These are phyloP conservation scores for Hypoxylon sp. DNA, from an alignment of 2,329 filamentous ascomycete species.

Conservation along the genomic window DNA sequence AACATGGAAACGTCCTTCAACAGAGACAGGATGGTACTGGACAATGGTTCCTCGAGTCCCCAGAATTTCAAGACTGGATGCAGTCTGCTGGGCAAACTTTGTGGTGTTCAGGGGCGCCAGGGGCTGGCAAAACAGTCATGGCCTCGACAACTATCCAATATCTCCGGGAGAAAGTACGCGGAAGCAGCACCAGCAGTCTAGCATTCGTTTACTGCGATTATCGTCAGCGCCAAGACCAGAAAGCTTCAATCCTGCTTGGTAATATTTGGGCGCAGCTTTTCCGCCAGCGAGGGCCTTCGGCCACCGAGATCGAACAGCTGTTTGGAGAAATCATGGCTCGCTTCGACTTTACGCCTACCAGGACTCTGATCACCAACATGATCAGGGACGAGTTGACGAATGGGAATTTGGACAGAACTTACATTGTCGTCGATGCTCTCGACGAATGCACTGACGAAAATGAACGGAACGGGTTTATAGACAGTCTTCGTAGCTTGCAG, in stretches of 20 bases:
- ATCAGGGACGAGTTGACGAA: constrained; percentile 37
- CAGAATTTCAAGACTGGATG: constrained; percentile 36
- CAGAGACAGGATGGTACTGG: constrained; percentile 35
- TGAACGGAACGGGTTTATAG: constrained; percentile 34
- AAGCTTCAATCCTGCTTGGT: constrained; percentile 31
- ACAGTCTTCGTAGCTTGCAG: constrained; percentile 34
- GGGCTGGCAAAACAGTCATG: constrained; percentile 40
- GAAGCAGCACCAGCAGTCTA: constrained; percentile 5
- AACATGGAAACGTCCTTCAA: constrained; percentile 36
- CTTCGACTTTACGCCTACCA: constrained; percentile 34
- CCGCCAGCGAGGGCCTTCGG: constrained; percentile 32
- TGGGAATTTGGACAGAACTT: constrained; percentile 15
- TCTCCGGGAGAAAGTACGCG: constrained; percentile 24
- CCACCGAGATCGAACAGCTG: constrained; percentile 33
- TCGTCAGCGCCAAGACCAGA: constrained; percentile 40
- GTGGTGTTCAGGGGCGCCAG: constrained; percentile 39
- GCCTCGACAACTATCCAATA: constrained; percentile 38
- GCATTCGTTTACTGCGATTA: constrained; percentile 41
- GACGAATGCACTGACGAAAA: constrained; percentile 38
- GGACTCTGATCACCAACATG: constrained; percentile 27
- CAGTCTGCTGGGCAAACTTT: constrained; percentile 29
- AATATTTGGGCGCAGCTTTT: constrained; percentile 40
- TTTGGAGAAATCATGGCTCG: constrained; percentile 34
- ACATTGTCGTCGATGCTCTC: constrained; percentile 37
- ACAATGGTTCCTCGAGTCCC: constrained; percentile 36